Base-by-base conservation (phyloP, 805 yeast species). In the Lipomyces orientalis region DNA sequence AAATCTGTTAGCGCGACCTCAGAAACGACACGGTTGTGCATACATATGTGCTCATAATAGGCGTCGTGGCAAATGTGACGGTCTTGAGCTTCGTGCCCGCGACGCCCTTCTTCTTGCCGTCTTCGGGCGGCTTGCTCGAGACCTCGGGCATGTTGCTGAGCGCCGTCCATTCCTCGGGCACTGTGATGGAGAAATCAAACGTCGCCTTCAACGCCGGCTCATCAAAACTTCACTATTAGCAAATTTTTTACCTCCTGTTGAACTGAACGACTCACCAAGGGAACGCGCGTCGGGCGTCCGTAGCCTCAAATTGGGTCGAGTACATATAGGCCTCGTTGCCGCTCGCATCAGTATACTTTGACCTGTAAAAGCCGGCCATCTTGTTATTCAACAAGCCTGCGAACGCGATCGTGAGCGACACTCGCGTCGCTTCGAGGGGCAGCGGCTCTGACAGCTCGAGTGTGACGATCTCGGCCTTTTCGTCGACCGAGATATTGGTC, bases 271-370 rank as follows among this genome's bases (percentile, higher is more conserved):
- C 66, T 25, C 55, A 68, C 71, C 90, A 90, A 43, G 97, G 97
- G 83, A 90, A 90, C 9, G 95, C 95, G 74, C 92, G 85, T 74
- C 97, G 87, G 73, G 94, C 91, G 76, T 90, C 95, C 25, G 94
- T 89, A 31, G 96, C 88, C 80, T 90, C 96, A 86, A 90, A 88
- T 79, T 90, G 97, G 57, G 96, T 90, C 58, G 93, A 88, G 56
- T 92, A 91, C 84, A 90, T 83, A 77, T 88, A 88, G 75, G 87
- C 88, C 52, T 87, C 87, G 29, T 91, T 90, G 70, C 88, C 83
- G 67, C 83, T 82, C 70, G 82, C 83, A 65, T 82, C 84, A 35
- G 64, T 62, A 58, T 73, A 72, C 65, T 68, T 66, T 56, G 75
- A 73, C 46, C 90, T 83, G 81, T 89, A 89, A 79, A 89, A 89